Evolutionary conservation across 169 alveolate species (phyloP).

Genomic region (Cyclospora cayetanensis): DNA sequence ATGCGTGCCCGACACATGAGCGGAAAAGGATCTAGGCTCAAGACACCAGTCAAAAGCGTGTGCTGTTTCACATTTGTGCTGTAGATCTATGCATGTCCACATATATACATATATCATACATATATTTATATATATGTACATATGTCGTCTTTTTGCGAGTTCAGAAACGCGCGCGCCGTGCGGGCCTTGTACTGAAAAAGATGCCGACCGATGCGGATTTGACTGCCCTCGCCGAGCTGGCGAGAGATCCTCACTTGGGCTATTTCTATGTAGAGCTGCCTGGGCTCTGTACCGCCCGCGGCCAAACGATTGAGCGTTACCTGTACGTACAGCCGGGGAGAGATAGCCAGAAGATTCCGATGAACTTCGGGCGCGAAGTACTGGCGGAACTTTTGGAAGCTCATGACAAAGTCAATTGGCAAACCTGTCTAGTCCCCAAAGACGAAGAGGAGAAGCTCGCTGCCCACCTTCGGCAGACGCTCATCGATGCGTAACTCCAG

Average conservation of each 20-base stretch:
- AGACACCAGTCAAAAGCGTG: too few species aligned
- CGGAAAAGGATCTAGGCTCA: too few species aligned
- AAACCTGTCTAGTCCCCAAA: conserved; percentile 36
- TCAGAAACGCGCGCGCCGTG: conserved; percentile 62
- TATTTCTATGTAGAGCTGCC: conserved; percentile 71
- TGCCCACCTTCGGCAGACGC: neutral
- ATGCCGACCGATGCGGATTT: neutral
- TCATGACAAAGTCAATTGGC: conserved; percentile 66
- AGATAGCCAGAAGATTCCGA: conserved; percentile 44
- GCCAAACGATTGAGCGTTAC: conserved; percentile 57
- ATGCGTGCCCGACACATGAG: too few species aligned
- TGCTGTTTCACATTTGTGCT: too few species aligned
- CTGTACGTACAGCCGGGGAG: conserved; percentile 37
- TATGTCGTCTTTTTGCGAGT: neutral
- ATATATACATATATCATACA: neutral
- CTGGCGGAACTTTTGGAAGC: conserved; percentile 51
- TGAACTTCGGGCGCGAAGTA: conserved; percentile 68
- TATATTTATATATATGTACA: neutral
- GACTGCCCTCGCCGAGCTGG: conserved; percentile 51
- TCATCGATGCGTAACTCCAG: neutral
- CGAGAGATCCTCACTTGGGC: conserved; percentile 12
- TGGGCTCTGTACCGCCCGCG: conserved; percentile 67
- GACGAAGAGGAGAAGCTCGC: conserved; percentile 56
- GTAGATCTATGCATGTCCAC: too few species aligned
- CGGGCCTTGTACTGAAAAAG: conserved; percentile 15